Evolutionary conservation across 768 basidiomycete genomes (phyloP), one percentile per base, ranked within the genome.

Genomic region (Tylopilus vinaceipallidus): DNA sequence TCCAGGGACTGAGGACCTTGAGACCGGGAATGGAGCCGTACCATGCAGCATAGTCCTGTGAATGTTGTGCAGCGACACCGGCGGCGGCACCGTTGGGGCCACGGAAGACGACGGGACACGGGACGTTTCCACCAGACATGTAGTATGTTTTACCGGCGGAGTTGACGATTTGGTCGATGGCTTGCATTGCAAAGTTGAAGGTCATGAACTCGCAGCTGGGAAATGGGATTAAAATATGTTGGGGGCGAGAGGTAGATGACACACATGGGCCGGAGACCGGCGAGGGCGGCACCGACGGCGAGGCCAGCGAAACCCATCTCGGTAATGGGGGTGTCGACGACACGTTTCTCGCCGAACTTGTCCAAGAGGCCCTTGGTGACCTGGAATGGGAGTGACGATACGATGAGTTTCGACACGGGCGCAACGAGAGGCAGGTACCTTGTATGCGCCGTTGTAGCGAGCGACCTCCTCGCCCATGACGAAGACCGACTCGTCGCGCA

Each of bases 91-190:
- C 97, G 70, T 99, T 99, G 54, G 97, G 97, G 45, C 97, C 97
- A 73, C 97, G 92, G 87, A 99, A 99, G 47, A 98, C 95, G 55
- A 99, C 91, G 20, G 97, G 94, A 76, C 95, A 98, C 11, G 94
- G 91, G 16, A 98, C 95, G 64, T 94, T 98, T 56, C 97, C 97
- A 50, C 97, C 97, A 33, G 97, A 98, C 97, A 99, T 99, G 82
- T 99, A 99, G 74, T 98, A 95, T 4, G 97, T 99, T 79, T 98
- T 99, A 53, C 92, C 97, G 48, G 89, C 97, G n/a, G 97, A 98
- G 81, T 99, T 99, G 72, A 99, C 93, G 55, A 99, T 99, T 66
- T 99, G 97, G 75, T 99, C 97, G 69, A 99, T 98, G 50, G 97
- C 95, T 74, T 95, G 93, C 95, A 98, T 99, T 57, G 95, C 95